Conservation (phyloP, 176 grass and related monocot species). For the Paspalum vaginatum region DNA sequence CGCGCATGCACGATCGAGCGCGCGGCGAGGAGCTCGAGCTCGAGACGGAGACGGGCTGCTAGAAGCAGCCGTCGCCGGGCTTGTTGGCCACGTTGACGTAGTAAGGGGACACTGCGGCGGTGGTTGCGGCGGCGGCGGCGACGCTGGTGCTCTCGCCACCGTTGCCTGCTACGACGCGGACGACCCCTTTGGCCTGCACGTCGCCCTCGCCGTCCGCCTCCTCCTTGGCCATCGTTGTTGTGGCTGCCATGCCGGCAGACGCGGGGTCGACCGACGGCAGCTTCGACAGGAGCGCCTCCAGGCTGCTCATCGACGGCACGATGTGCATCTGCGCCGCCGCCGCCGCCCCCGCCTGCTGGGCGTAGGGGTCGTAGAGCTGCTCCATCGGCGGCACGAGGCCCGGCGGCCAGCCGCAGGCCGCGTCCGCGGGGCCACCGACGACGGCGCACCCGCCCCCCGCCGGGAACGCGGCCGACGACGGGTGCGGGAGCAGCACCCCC, state of each 20-base stretch:
- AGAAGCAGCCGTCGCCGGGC: conserved; percentile 34
- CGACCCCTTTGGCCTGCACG: not conserved
- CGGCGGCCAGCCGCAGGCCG: conserved; percentile 24
- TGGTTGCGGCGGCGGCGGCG: not conserved
- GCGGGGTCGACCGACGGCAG: conserved; percentile 53
- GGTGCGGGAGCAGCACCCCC: conserved; percentile 88
- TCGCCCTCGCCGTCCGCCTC: conserved; percentile 22
- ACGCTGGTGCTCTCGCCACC: conserved; percentile 30
- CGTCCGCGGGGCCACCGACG: conserved; percentile 16
- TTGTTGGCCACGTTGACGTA: conserved; percentile 56
- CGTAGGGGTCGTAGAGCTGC: conserved; percentile 65
- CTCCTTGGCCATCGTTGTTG: conserved; percentile 9
- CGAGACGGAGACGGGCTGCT: not conserved
- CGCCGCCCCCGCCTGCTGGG: not conserved
- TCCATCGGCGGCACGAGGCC: conserved; percentile 33
- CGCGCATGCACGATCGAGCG: not conserved
- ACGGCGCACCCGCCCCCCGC: not conserved
- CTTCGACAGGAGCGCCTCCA: conserved; percentile 81
- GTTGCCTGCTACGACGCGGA: not conserved
- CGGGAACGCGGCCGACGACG: conserved; percentile 73
- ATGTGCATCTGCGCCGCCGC: conserved; percentile 45
- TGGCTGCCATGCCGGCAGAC: not conserved
- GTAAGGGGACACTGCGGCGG: conserved; percentile 25
- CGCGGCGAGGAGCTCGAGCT: not conserved
- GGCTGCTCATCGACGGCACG: conserved; percentile 80